A percentile compares a stretch with the other conserved stretches of the same genome.
phyloP scores from a whole-genome alignment of 306 rosid genomes.

The Psophocarpus tetragonolobus region DNA sequence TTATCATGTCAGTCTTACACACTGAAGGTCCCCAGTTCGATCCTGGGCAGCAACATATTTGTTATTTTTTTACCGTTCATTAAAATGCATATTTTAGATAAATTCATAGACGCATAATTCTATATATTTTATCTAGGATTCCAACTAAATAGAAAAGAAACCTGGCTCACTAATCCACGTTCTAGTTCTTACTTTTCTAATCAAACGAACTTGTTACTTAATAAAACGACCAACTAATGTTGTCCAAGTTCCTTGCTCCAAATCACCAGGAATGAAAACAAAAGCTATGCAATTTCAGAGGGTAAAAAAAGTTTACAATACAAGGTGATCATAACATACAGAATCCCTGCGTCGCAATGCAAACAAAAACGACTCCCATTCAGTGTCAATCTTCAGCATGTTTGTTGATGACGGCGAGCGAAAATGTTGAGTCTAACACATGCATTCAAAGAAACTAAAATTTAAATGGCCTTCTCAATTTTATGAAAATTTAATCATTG shows the following conservation, averaged over 20 bases:
- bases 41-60: constrained; percentile 52
- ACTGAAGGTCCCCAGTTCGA: constrained; percentile 62
- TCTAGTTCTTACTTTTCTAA: not conserved
- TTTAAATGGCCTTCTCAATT: not conserved
- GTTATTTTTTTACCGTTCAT: too few species aligned
- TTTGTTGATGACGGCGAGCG: not conserved
- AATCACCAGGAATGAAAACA: not conserved
- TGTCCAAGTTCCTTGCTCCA: not conserved
- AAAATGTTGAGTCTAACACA: not conserved
- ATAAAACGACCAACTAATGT: not conserved
- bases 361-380: not conserved
- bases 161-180: not conserved
- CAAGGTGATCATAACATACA: not conserved
- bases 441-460: not conserved
- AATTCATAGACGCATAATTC: too few species aligned
- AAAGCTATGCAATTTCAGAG: not conserved
- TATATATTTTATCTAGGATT: too few species aligned
- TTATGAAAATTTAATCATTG: not conserved
- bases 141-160: too few species aligned
- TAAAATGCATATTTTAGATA: too few species aligned
- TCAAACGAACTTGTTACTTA: not conserved
- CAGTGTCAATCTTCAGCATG: not conserved
- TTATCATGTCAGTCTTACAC: constrained; percentile 59
- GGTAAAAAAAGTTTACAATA: not conserved
- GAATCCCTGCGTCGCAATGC: not conserved